phyloP scores from a whole-genome alignment of 306 rosid genomes.

The Dalbergia oliveri region DNA sequence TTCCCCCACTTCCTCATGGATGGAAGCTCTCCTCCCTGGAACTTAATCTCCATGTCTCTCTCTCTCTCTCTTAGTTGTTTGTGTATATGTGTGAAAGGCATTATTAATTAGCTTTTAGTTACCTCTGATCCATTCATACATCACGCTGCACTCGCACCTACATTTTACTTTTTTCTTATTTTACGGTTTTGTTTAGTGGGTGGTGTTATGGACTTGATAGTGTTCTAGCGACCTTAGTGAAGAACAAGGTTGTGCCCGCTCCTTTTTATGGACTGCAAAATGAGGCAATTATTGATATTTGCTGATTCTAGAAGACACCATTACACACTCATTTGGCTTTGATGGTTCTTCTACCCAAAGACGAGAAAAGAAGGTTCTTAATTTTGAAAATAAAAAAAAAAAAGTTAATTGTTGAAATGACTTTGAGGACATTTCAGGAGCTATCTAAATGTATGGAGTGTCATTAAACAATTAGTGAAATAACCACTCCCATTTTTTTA shows the following conservation, averaged over 20 bases:
- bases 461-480: too few species aligned
- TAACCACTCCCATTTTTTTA: too few species aligned
- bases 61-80: neutral
- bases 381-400: too few species aligned
- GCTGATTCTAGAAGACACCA: slow-evolving; percentile 89
- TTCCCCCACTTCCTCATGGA: slow-evolving; percentile 75
- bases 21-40: slow-evolving; percentile 87
- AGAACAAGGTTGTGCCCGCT: slow-evolving; percentile 84
- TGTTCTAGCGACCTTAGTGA: slow-evolving; percentile 83
- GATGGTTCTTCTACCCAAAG: slow-evolving; percentile 69
- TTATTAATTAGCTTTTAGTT: too few species aligned
- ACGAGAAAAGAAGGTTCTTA: too few species aligned
- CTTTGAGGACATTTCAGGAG: too few species aligned
- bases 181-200: neutral
- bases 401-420: too few species aligned
- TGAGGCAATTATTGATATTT: slow-evolving; percentile 74
- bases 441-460: too few species aligned
- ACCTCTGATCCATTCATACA: neutral
- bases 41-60: slow-evolving; percentile 62
- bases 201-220: slow-evolving; percentile 53
- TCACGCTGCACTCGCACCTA: too few species aligned
- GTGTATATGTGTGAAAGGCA: too few species aligned
- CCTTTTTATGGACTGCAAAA: slow-evolving; percentile 88
- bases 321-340: slow-evolving; percentile 63
- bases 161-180: too few species aligned